These are phyloP conservation scores for Vigna unguiculata DNA, from an alignment of 306 rosid species.

Conservation along the genomic window DNA sequence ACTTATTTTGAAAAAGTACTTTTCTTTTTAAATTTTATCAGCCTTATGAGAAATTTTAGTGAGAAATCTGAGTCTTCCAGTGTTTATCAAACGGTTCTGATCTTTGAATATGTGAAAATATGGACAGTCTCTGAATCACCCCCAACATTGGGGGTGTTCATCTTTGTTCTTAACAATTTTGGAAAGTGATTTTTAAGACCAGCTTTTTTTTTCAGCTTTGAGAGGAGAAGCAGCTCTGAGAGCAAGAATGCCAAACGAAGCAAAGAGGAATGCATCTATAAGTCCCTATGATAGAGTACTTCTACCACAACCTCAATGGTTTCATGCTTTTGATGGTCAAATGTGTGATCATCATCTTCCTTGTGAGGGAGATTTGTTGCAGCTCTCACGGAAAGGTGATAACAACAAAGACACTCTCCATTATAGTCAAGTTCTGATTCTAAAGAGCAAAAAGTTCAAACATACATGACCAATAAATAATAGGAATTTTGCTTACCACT, in stretches of 20 bases:
- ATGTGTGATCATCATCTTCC: conserved; percentile 58
- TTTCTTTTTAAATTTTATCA: background rate
- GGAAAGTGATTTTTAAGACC: background rate
- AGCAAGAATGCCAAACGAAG: conserved; percentile 79
- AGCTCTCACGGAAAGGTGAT: conserved; percentile 73
- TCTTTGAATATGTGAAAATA: background rate
- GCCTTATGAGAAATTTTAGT: background rate
- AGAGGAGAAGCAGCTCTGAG: conserved; percentile 85
- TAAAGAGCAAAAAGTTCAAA: background rate
- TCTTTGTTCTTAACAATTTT: background rate
- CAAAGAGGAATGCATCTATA: conserved; percentile 75
- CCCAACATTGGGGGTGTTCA: too few species aligned
- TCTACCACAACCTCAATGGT: conserved; percentile 49
- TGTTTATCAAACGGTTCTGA: background rate
- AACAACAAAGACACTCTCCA: background rate
- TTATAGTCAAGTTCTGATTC: background rate
- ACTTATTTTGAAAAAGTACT: background rate
- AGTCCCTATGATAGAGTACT: conserved; percentile 73
- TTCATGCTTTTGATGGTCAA: conserved; percentile 48
- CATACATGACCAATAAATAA: conserved; percentile 8
- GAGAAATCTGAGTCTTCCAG: background rate
- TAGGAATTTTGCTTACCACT: conserved; percentile 6
- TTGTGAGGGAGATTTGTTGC: conserved; percentile 75
- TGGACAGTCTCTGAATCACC: too few species aligned
- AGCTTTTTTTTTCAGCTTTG: conserved; percentile 56